Percentiles rank a stretch among this genome's conserved stretches.
These are phyloP conservation scores for Oryza glumipatula DNA, from an alignment of 176 grass and related monocot species.

Conservation along the genomic window DNA sequence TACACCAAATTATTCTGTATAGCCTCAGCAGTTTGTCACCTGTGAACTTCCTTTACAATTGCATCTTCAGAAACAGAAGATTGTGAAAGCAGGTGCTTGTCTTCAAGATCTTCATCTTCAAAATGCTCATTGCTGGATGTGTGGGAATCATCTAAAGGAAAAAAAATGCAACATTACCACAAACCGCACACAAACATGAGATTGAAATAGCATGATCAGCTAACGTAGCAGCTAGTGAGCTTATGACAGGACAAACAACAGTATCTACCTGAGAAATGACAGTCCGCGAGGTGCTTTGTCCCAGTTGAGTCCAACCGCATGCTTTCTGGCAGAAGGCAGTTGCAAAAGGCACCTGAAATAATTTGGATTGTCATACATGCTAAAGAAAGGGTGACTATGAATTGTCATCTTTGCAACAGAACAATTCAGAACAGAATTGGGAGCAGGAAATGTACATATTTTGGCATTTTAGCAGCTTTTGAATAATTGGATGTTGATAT, in stretches of 20 bases:
- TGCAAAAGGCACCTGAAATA: slow-evolving; percentile 83
- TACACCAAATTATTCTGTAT: slow-evolving; percentile 15
- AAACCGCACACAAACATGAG: not conserved
- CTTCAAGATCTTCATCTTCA: slow-evolving; percentile 75
- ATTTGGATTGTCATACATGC: slow-evolving; percentile 26
- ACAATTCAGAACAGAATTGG: not conserved
- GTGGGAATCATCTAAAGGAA: slow-evolving; percentile 60
- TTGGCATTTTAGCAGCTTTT: too few relatives aligned
- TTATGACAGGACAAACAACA: slow-evolving; percentile 1
- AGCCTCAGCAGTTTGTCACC: slow-evolving; percentile 46
- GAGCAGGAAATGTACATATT: not conserved
- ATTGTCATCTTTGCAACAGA: not conserved
- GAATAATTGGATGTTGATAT: not conserved
- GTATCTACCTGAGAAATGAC: slow-evolving; percentile 70
- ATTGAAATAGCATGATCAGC: slow-evolving; percentile 16
- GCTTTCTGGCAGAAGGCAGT: slow-evolving; percentile 94
- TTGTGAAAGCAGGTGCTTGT: slow-evolving; percentile 69
- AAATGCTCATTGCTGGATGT: slow-evolving; percentile 49
- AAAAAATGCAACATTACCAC: slow-evolving; percentile 16
- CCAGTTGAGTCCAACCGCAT: slow-evolving; percentile 73
- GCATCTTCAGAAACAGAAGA: slow-evolving; percentile 61
- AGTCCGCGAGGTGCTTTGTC: slow-evolving; percentile 74
- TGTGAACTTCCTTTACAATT: slow-evolving; percentile 66
- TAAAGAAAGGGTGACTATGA: too few relatives aligned
- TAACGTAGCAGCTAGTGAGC: not conserved